Evolutionary conservation across 2,329 filamentous ascomycete genomes (phyloP).

Genomic region (Pestalotiopsis sp.): DNA sequence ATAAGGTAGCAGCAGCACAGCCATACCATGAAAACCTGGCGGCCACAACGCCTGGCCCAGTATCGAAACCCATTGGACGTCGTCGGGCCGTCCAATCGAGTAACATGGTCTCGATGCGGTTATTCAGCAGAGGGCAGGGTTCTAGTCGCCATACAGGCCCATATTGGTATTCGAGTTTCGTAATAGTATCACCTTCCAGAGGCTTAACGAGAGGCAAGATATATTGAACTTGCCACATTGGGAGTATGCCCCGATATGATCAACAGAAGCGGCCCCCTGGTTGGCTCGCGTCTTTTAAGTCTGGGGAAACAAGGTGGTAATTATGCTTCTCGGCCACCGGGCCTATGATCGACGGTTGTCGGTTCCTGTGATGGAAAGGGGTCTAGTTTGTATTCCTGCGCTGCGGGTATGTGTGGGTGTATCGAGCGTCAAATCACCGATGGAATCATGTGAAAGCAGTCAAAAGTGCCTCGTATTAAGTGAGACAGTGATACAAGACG

Average conservation of each 20-base stretch:
- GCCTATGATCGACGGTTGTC: constrained; percentile 9
- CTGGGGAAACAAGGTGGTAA: constrained; percentile 9
- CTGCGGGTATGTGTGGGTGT: not conserved
- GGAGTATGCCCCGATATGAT: constrained; percentile 7
- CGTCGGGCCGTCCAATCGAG: constrained; percentile 10
- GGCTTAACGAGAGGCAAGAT: not conserved
- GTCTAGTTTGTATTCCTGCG: not conserved
- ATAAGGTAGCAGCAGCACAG: not conserved
- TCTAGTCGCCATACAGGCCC: not conserved
- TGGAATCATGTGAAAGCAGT: not conserved
- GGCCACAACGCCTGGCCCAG: not conserved
- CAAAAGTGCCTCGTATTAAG: not conserved
- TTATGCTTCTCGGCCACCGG: not conserved
- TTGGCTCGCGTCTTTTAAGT: not conserved
- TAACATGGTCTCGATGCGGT: not conserved
- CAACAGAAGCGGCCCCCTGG: not conserved
- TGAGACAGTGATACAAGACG: not conserved
- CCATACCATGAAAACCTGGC: not conserved
- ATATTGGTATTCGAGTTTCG: constrained; percentile 1
- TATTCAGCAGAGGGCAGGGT: constrained; percentile 2
- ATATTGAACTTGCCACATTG: constrained; percentile 13
- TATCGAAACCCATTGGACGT: not conserved
- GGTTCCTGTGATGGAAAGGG: not conserved
- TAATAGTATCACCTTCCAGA: constrained; percentile 11
- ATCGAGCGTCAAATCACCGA: not conserved